Base-by-base conservation (phyloP, 2,329 filamentous ascomycete genomes). In the Pseudodiploospora longispora region DNA sequence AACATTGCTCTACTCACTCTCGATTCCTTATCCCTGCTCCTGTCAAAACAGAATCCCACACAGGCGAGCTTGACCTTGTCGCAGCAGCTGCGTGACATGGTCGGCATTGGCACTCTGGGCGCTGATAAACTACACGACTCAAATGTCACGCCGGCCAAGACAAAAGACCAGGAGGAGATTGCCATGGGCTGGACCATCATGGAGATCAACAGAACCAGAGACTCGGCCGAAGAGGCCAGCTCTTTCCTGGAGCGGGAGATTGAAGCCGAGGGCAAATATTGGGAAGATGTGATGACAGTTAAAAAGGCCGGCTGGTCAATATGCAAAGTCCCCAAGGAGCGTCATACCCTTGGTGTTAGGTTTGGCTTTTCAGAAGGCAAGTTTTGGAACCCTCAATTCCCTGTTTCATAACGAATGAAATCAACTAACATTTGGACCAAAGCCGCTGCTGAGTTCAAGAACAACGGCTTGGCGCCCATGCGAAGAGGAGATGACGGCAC, bases 301-400 rank as follows among this genome's bases (percentile, higher is more conserved):
- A 88, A 84, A 51, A 79, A 88, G 52, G 83, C 82, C 43, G 89
- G 90, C 4, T 98, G 93, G 91, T 83, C 85, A 19, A 70, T 97
- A 12, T 91, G 84, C 53, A 78, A 85, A 40, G 69, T 93, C 35
- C 87, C 88, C 0, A 72, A 81, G 6, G 82, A 91, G 53, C 73
- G 74, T 40, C 80, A 87, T 53, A 82, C 81, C 0, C 72, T 97
- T 40, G 89, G 85, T 19, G 91, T 97, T 32, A 82, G 86, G 50
- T 96, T 91, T 64, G 93, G 91, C 6, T 95, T 95, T 58, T 75
- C 84, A 9, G 91, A 96, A 69, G 76, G 76, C 76, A 63, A 43
- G 65, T 53, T 10, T 10, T 40, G 31, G 7, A 29, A 6, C 27
- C 19, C 30, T 30, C 28, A 12, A 27, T 10, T 37, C 9, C 31